Conservation (phyloP, 1,284 basidiomycete species). For the Cutaneotrichosporon cutaneum region DNA sequence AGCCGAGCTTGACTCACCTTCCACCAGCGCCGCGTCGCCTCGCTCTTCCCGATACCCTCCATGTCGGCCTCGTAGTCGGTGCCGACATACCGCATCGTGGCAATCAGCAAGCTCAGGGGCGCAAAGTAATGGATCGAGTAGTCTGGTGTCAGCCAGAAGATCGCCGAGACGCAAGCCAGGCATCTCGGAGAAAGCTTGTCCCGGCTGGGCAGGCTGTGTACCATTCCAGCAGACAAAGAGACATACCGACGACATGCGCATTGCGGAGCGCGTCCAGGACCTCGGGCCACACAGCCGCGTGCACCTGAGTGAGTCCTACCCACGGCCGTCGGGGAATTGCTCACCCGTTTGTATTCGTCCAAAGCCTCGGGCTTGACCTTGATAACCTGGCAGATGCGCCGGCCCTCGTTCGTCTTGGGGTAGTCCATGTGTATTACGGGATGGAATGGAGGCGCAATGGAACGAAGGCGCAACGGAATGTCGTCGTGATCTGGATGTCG, state of each 20-base stretch:
- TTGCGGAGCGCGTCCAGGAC: constrained; percentile 66
- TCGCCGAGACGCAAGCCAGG: not conserved
- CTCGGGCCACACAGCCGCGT: constrained; percentile 67
- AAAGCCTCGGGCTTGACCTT: constrained; percentile 66
- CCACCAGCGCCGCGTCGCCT: constrained; percentile 74
- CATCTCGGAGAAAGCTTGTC: not conserved
- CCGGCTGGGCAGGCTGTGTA: too few species aligned
- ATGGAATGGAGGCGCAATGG: constrained; percentile 12
- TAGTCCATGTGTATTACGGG: constrained; percentile 23
- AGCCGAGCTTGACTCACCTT: constrained; percentile 54
- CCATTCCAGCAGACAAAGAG: not conserved
- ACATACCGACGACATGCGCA: constrained; percentile 61
- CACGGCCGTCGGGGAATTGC: not conserved
- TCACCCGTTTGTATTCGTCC: constrained; percentile 64
- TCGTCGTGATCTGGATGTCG: too few species aligned
- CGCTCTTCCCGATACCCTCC: constrained; percentile 63
- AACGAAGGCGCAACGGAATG: too few species aligned
- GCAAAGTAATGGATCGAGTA: constrained; percentile 71
- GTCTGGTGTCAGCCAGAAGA: constrained; percentile 54
- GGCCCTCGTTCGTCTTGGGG: constrained; percentile 55
- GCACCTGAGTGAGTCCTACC: constrained; percentile 52
- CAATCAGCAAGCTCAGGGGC: constrained; percentile 63
- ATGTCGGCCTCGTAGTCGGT: constrained; percentile 66
- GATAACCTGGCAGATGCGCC: constrained; percentile 72
- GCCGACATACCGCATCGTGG: constrained; percentile 55